These are phyloP conservation scores for Amoebophrya sp. DNA, from an alignment of 169 alveolate genomes.

Conservation along the genomic window DNA sequence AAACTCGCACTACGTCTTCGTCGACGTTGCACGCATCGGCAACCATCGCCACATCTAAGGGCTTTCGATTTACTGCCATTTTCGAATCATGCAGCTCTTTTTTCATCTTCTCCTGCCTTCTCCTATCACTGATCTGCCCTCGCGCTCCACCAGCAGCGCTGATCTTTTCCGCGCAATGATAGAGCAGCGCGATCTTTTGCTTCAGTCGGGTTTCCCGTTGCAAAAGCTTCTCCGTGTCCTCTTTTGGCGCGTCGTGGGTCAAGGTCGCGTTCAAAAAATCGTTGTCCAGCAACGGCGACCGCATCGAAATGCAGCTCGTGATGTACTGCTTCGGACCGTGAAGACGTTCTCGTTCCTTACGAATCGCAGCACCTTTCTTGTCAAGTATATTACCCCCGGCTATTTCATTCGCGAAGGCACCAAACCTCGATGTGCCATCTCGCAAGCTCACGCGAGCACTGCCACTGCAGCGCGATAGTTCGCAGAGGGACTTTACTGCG, in stretches of 20 bases:
- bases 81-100: background rate
- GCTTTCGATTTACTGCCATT: background rate
- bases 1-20: background rate
- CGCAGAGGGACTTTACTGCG: too few species aligned
- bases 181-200: background rate
- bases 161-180: background rate
- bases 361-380: too few species aligned
- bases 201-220: background rate
- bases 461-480: too few species aligned
- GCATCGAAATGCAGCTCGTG: too few species aligned
- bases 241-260: background rate
- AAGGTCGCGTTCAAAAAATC: background rate
- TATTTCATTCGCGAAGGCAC: too few species aligned
- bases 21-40: background rate
- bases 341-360: too few species aligned
- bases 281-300: conserved; percentile 2
- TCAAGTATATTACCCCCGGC: too few species aligned
- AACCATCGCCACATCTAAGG: background rate
- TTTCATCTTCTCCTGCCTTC: background rate
- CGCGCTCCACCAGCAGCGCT: background rate
- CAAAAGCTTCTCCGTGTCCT: background rate
- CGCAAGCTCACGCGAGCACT: too few species aligned
- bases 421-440: too few species aligned
- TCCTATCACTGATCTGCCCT: background rate
- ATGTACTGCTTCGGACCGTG: too few species aligned